phyloP scores from a whole-genome alignment of 139 green algal genomes.

The Nannochloris sp. region DNA sequence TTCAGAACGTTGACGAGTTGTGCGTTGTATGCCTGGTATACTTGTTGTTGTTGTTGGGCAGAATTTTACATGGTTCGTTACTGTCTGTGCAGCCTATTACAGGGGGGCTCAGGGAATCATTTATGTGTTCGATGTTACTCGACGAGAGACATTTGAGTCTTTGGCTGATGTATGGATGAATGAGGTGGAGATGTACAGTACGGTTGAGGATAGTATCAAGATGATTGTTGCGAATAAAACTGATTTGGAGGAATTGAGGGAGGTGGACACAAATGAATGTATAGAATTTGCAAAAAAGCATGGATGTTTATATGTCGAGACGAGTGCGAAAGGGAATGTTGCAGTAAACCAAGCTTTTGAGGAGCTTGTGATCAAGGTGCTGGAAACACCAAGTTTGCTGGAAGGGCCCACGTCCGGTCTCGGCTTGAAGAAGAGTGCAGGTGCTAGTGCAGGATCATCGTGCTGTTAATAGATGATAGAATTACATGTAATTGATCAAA shows the following conservation, averaged over 20 bases:
- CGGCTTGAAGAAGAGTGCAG: constrained; percentile 19
- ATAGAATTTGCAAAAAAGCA: constrained; percentile 62
- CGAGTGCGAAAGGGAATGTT: constrained; percentile 71
- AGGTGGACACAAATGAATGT: constrained; percentile 67
- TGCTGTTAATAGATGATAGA: constrained; percentile 10
- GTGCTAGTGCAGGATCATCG: background rate
- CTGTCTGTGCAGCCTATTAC: constrained; percentile 69
- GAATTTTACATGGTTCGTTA: background rate
- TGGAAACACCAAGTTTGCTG: constrained; percentile 37
- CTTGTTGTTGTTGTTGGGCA: background rate
- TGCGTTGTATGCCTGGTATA: constrained; percentile 10
- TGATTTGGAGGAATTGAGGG: constrained; percentile 59
- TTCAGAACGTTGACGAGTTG: constrained; percentile 93
- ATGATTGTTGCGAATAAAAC: constrained; percentile 97
- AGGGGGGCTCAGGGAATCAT: constrained; percentile 78
- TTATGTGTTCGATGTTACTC: constrained; percentile 87
- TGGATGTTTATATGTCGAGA: constrained; percentile 91
- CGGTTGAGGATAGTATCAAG: constrained; percentile 73
- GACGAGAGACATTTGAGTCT: constrained; percentile 78
- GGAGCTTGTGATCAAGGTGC: constrained; percentile 68
- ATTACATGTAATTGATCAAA: background rate
- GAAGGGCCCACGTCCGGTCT: constrained; percentile 14
- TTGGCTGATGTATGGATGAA: constrained; percentile 83
- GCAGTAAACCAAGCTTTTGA: constrained; percentile 77
- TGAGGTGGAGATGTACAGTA: constrained; percentile 93